phyloP scores from a whole-genome alignment of 1,139 yeast genomes.

The Yarrowia galli region DNA sequence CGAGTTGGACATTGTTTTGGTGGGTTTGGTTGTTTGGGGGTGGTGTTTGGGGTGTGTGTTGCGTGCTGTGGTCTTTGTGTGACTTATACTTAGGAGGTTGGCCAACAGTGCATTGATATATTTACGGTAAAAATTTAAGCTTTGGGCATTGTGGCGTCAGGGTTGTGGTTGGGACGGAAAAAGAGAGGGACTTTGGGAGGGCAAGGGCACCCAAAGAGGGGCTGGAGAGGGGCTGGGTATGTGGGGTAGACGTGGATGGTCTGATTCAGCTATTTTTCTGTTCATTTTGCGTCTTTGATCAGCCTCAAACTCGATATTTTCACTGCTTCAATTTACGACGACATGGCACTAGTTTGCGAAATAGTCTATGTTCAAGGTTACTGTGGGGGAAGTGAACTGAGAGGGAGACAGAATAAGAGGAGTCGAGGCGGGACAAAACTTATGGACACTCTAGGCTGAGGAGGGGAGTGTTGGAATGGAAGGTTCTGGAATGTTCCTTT shows the following conservation, averaged over 20 bases:
- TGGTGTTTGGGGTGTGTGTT: background rate
- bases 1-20: constrained; percentile 31
- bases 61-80: constrained; percentile 4
- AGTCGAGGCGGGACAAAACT: background rate
- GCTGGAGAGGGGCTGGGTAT: background rate
- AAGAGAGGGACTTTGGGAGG: background rate
- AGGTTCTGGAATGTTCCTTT: background rate
- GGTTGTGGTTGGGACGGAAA: constrained; percentile 7
- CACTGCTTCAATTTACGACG: background rate
- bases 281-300: background rate
- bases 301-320: background rate
- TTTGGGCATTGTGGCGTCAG: constrained; percentile 28
- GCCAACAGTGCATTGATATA: constrained; percentile 27
- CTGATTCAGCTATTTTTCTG: background rate
- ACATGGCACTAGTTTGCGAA: background rate
- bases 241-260: background rate
- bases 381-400: background rate
- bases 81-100: constrained; percentile 32
- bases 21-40: background rate
- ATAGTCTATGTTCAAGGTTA: constrained; percentile 15
- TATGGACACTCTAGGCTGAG: background rate
- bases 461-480: background rate
- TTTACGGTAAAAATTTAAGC: constrained; percentile 17
- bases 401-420: no score
- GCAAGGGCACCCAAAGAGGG: background rate